Evolutionary conservation across 257 asterid genomes (phyloP), one percentile per base, ranked within the genome.

Genomic region (Petunia axillaris): DNA sequence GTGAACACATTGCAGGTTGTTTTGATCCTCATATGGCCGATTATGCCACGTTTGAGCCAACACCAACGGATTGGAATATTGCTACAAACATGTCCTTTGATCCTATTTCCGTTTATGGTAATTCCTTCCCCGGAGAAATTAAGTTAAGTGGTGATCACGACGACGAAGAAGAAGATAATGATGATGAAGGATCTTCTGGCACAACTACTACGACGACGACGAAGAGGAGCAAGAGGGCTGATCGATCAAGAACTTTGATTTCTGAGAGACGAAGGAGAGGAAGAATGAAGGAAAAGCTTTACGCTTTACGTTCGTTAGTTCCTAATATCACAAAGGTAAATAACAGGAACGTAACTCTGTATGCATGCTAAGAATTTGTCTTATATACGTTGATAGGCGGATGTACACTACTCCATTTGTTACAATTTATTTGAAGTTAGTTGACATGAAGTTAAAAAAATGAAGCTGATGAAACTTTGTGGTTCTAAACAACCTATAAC

Each of bases 201-300:
- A 15, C 60, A 11, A 54, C 58, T 3, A 68, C 80, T 0, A 77
- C 83, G n/a, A 6, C 82, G 10, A 73, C 8, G 36, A 81, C 75
- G 75, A 77, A 75, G 79, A 55, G 35, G 48, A 63, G 55, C n/a
- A 73, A 48, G 0, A 90, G 86, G 87, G 55, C 35, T 1, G 97
- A 93, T 74, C 82, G 97, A 46, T 87, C 94, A 7, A 81, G 88
- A 80, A 91, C 94, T 13, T 71, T 92, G 84, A 75, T 89, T 36
- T 91, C 96, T 1, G 97, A 92, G 82, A 77, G 93, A 80, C 86
- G 81, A 79, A 85, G 98, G 89, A 88, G 98, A 87, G 88, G 94
- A 36, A 75, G 91, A 13, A 93, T 93, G 98, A 93, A 91, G 91
- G 98, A 92, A n/a, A 91, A 87, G 85, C 93, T 93, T 79, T 92